A percentile compares a stretch with the other conserved stretches of the same genome.
Evolutionary conservation across 2,329 filamentous ascomycete species (phyloP).

Genomic region (Aspergillus sp.): DNA sequence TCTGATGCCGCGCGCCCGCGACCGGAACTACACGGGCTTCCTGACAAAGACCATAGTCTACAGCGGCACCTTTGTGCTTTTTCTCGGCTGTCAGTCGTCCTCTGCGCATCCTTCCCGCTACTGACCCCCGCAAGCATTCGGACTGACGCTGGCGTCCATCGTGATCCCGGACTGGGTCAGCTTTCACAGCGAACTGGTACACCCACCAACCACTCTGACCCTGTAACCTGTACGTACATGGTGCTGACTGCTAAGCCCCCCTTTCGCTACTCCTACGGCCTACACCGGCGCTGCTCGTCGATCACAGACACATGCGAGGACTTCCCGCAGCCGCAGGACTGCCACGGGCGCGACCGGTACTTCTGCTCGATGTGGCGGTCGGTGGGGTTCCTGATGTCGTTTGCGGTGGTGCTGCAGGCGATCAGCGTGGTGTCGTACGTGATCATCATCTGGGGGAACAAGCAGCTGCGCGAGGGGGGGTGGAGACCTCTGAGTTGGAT

Average conservation of each 20-base stretch:
- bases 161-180: slow-evolving; percentile 41
- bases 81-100: slow-evolving; percentile 32
- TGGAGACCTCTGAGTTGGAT: slow-evolving; percentile 68
- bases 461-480: slow-evolving; percentile 67
- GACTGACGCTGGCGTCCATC: slow-evolving; percentile 38
- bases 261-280: slow-evolving; percentile 59
- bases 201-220: not conserved
- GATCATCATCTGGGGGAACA: slow-evolving; percentile 68
- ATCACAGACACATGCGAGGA: slow-evolving; percentile 44
- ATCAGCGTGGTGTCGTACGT: slow-evolving; percentile 71
- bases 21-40: slow-evolving; percentile 39
- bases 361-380: slow-evolving; percentile 92
- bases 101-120: not conserved
- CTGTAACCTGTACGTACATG: not conserved
- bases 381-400: slow-evolving; percentile 77
- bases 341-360: slow-evolving; percentile 54
- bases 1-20: slow-evolving; percentile 34
- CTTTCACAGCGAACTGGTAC: slow-evolving; percentile 37
- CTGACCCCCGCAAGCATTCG: slow-evolving; percentile 27
- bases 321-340: slow-evolving; percentile 62
- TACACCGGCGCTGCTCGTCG: slow-evolving; percentile 72
- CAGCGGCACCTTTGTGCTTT: slow-evolving; percentile 33
- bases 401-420: slow-evolving; percentile 72
- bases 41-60: slow-evolving; percentile 43
- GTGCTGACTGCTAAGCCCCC: slow-evolving; percentile 28